A percentile compares a stretch with the other conserved stretches of the same genome.
Conservation (phyloP, 2,329 filamentous ascomycete species). For the Claviceps quebecensis region DNA sequence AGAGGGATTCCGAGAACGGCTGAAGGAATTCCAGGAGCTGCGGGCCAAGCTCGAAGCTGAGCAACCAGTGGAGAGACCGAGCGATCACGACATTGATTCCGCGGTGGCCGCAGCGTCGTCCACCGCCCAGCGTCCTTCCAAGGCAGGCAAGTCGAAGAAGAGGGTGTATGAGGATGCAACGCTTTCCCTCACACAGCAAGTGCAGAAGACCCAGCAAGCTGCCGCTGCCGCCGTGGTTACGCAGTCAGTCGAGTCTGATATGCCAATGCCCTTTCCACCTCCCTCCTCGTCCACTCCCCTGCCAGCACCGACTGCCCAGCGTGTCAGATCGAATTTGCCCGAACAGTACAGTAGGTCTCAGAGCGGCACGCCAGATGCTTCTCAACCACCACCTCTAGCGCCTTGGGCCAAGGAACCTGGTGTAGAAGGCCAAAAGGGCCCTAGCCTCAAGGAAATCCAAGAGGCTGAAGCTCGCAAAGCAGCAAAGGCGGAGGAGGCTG, state of each 20-base stretch:
- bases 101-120: neutral
- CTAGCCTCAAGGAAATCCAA: slow-evolving; percentile 91
- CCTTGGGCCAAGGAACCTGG: slow-evolving; percentile 89
- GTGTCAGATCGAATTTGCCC: slow-evolving; percentile 69
- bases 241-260: slow-evolving; percentile 40
- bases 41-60: slow-evolving; percentile 57
- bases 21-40: slow-evolving; percentile 72
- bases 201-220: slow-evolving; percentile 54
- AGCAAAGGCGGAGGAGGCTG: slow-evolving; percentile 73
- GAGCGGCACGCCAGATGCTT: slow-evolving; percentile 57
- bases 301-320: slow-evolving; percentile 77
- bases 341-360: slow-evolving; percentile 59
- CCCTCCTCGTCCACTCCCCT: slow-evolving; percentile 69
- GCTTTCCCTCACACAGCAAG: slow-evolving; percentile 69
- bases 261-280: slow-evolving; percentile 63
- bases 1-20: slow-evolving; percentile 52
- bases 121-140: slow-evolving; percentile 5
- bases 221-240: slow-evolving; percentile 24
- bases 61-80: slow-evolving; percentile 15
- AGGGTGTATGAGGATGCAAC: slow-evolving; percentile 19
- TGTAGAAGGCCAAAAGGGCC: slow-evolving; percentile 58
- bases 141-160: slow-evolving; percentile 15
- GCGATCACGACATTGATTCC: neutral
- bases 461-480: slow-evolving; percentile 89
- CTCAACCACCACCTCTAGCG: slow-evolving; percentile 58